These are phyloP conservation scores for Phytophthora parvispora DNA, from an alignment of 352 stramenopile genomes.

Conservation along the genomic window DNA sequence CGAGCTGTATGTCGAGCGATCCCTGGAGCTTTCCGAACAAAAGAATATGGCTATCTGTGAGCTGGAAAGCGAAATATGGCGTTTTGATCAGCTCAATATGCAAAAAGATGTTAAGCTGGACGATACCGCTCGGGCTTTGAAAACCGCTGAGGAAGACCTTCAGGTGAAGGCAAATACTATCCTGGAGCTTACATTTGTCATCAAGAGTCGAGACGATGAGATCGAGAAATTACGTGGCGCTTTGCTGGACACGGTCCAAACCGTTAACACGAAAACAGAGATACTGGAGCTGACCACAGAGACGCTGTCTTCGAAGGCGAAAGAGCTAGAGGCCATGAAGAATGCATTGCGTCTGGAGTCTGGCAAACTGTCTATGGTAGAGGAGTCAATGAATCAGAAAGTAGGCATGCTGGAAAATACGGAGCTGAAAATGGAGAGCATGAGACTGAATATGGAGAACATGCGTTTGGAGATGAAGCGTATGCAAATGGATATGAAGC, in stretches of 20 bases:
- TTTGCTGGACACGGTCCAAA: slow-evolving; percentile 66
- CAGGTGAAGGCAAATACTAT: slow-evolving; percentile 70
- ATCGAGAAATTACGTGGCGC: slow-evolving; percentile 62
- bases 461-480: slow-evolving; percentile 75
- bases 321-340: slow-evolving; percentile 68
- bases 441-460: slow-evolving; percentile 65
- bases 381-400: slow-evolving; percentile 75
- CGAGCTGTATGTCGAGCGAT: slow-evolving; percentile 19
- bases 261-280: slow-evolving; percentile 67
- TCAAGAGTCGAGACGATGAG: slow-evolving; percentile 81
- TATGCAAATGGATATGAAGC: slow-evolving; percentile 80
- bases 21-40: slow-evolving; percentile 31
- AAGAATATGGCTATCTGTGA: slow-evolving; percentile 57
- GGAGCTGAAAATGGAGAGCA: slow-evolving; percentile 71
- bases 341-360: slow-evolving; percentile 67
- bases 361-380: slow-evolving; percentile 57
- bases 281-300: slow-evolving; percentile 75
- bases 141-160: slow-evolving; percentile 46
- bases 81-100: slow-evolving; percentile 30
- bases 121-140: slow-evolving; percentile 35
- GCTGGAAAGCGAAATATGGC: slow-evolving; percentile 35
- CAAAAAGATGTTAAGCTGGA: slow-evolving; percentile 33
- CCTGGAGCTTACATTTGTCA: slow-evolving; percentile 79
- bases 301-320: slow-evolving; percentile 64
- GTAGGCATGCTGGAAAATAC: slow-evolving; percentile 70